Base-by-base conservation (phyloP, 305 asterid species). In the Fraxinus sp. region DNA sequence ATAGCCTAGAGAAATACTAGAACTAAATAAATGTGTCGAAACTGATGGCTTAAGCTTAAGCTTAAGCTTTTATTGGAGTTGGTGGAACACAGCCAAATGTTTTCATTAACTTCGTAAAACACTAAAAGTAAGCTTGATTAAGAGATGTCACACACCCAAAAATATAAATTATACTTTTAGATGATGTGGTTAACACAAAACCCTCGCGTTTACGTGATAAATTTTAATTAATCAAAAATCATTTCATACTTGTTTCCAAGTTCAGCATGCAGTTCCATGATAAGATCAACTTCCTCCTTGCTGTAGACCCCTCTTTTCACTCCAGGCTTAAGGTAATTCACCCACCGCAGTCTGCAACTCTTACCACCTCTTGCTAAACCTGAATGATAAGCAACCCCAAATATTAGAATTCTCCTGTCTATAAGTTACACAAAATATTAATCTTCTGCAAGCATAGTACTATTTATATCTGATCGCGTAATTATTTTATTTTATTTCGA, bases 321-420 rank as follows among this genome's bases (percentile, higher is more conserved):
- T 49, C 59, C 59, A 14, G 59, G 59, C 59, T 49, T 49, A 5
- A 49, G 59, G 59, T 49, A 49, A 49, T 49, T 49, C 20, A 49
- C 59, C 59, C 59, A 49, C 7, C 59, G 59, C 7, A 49, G 20
- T 49, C 59, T 49, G 20, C 59, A 49, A 49, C 59, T 49, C 59
- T 49, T 49, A 14, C 59, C 90, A 18, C 90, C 83, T 66, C 88
- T 76, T 13, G 74, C 41, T 57, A 85, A 64, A 20, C 90, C 90
- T 87, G 83, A 20, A 49, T 3, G 20, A 16, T 14, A 77, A n/a
- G 1, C 37, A 77, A 13, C 7, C 62, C 32, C 44, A 14, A 30
- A 30, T 33, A 5, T 7, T 44, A 16, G 14, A 14, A 14, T 49
- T 52, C 20, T 14, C 59, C 20, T 49, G 20, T 49, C 20, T 4